phyloP scores from a whole-genome alignment of 495 filamentous ascomycete genomes.

The Trichoderma erinaceum region DNA sequence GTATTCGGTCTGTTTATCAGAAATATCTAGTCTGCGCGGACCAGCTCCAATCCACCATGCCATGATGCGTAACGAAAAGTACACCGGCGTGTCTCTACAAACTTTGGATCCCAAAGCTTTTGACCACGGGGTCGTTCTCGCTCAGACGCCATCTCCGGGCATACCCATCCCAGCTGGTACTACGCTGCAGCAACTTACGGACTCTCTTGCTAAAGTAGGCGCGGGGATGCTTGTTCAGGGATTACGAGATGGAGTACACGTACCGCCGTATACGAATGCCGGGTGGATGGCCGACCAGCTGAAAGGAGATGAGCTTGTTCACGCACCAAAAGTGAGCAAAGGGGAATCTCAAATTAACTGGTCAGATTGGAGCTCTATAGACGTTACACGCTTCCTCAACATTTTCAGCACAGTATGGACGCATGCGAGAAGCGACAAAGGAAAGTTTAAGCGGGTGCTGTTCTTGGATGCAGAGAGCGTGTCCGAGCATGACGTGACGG shows the following conservation, averaged over 20 bases:
- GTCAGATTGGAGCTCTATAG: constrained; percentile 17
- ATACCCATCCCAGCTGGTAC: constrained; percentile 21
- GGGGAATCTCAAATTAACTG: constrained; percentile 29
- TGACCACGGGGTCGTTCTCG: constrained; percentile 69
- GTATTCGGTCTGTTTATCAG: neutral
- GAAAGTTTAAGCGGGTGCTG: constrained; percentile 23
- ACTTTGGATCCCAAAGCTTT: constrained; percentile 70
- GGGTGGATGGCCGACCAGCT: constrained; percentile 30
- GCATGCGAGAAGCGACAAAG: constrained; percentile 2
- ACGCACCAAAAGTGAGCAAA: constrained; percentile 37
- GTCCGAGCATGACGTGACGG: constrained; percentile 3
- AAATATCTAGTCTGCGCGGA: constrained; percentile 55
- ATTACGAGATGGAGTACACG: constrained; percentile 53
- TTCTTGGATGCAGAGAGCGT: constrained; percentile 19
- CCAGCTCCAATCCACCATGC: constrained; percentile 73
- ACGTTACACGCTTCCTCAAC: constrained; percentile 13
- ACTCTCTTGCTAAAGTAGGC: constrained; percentile 43
- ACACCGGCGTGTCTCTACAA: constrained; percentile 74
- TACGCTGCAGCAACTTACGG: constrained; percentile 24
- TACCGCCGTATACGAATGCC: constrained; percentile 50
- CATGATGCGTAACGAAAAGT: constrained; percentile 49
- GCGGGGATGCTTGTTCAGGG: constrained; percentile 57
- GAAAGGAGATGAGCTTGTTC: constrained; percentile 14
- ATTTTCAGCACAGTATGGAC: constrained; percentile 27
- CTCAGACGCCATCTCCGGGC: constrained; percentile 44